These are phyloP conservation scores for Lichtheimia ramosa DNA, from an alignment of 371 early-diverging fungal genomes.

Conservation along the genomic window DNA sequence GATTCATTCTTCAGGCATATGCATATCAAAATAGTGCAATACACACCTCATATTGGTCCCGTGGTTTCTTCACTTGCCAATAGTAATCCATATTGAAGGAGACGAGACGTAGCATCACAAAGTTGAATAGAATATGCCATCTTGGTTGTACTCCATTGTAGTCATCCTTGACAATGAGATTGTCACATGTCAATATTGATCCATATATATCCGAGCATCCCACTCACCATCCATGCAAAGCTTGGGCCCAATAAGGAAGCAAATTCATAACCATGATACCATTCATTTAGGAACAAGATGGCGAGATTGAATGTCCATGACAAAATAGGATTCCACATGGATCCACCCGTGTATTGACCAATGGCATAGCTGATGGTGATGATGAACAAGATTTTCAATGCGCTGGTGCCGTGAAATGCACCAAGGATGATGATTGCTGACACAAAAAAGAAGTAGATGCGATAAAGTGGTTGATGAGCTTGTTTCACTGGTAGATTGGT, in stretches of 20 bases:
- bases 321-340: slow-evolving; percentile 58
- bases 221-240: slow-evolving; percentile 72
- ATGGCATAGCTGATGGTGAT: slow-evolving; percentile 64
- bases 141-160: slow-evolving; percentile 66
- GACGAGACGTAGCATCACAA: slow-evolving; percentile 85
- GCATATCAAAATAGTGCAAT: neutral
- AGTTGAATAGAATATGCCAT: slow-evolving; percentile 92
- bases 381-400: slow-evolving; percentile 72
- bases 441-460: slow-evolving; percentile 50
- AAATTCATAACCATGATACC: slow-evolving; percentile 73
- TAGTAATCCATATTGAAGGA: slow-evolving; percentile 92
- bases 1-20: neutral
- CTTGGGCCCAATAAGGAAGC: slow-evolving; percentile 37
- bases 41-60: slow-evolving; percentile 14
- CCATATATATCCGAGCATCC: neutral
- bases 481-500: slow-evolving; percentile 18
- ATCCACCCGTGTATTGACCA: slow-evolving; percentile 51
- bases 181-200: neutral
- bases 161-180: slow-evolving; percentile 40
- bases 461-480: slow-evolving; percentile 30
- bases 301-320: slow-evolving; percentile 82
- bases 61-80: slow-evolving; percentile 58
- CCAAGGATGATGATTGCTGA: slow-evolving; percentile 66
- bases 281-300: slow-evolving; percentile 76
- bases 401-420: slow-evolving; percentile 53